phyloP scores from a whole-genome alignment of 179 eudicot genomes.

The Nepenthes alata region DNA sequence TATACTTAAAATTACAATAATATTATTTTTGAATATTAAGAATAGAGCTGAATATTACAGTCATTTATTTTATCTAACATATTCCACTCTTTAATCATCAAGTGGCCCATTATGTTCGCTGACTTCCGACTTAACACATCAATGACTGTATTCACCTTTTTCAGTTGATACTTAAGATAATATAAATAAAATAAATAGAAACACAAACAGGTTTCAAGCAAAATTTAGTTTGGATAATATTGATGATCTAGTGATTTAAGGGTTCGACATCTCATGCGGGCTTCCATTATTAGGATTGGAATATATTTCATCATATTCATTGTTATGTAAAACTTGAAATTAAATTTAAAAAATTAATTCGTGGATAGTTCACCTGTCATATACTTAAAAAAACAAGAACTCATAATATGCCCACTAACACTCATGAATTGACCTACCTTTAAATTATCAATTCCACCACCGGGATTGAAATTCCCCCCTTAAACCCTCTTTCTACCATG shows the following conservation, averaged over 20 bases:
- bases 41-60: too few species aligned
- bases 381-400: background rate
- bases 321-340: constrained; percentile 39
- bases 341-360: background rate
- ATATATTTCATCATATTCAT: constrained; percentile 42
- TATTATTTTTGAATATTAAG: too few species aligned
- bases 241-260: constrained; percentile 18
- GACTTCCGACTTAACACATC: too few species aligned
- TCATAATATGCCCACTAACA: background rate
- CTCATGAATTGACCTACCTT: constrained; percentile 28
- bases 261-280: constrained; percentile 10
- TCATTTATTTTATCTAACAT: too few species aligned
- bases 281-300: constrained; percentile 14
- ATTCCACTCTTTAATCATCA: too few species aligned
- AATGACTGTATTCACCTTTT: too few species aligned
- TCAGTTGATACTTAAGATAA: too few species aligned
- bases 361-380: background rate
- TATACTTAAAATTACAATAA: too few species aligned
- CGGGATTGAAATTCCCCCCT: constrained; percentile 30
- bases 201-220: too few species aligned
- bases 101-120: too few species aligned
- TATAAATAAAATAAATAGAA: too few species aligned
- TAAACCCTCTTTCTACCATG: constrained; percentile 56
- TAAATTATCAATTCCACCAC: constrained; percentile 20
- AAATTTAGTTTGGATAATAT: constrained; percentile 26